Base-by-base conservation (phyloP, 345 rosid species). In the Brassica rapa region DNA sequence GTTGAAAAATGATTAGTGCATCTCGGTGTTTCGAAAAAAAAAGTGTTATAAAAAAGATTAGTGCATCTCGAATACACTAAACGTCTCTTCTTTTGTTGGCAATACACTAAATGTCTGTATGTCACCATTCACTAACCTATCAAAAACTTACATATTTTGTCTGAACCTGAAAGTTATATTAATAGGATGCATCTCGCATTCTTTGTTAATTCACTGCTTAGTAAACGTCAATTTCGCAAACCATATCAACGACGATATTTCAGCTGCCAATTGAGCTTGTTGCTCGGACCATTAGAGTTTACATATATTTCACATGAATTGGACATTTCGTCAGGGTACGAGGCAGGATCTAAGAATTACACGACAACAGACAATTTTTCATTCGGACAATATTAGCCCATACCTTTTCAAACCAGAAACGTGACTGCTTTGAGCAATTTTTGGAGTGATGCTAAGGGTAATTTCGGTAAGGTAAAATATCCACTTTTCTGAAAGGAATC, bases 351-450 rank as follows among this genome's bases (percentile, higher is more conserved):
- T 79, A 79, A 73, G 64, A 68, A 73, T 73, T 49, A 73, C 8
- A 79, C 65, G 75, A 80, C 82, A 80, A 69, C 74, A 62, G 82
- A 74, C 79, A 80, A 80, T 62, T 63, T 80, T 80, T 74, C 55
- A 39, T 55, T 29, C 62, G 82, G 82, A 74, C 82, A 74, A 39
- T 80, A 67, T 62, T 69, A 80, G 71, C 75, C 82, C 79, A 80
- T 69, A 63, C 67, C 75, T 62, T 74, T 73, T 21, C 30, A 25
- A 62, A 35, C 29, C 60, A 80, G 39, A 27, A 63, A 74, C 82
- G 70, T 74, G 79, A 62, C 75, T 74, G 35, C 23, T 66, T 61
- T 5, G 25, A 59, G 14, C 39, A 66, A 72, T 65, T 55, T 53
- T 55, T 55, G 75, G 71, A 62, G 2, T 16, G 2, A 53, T 80